A percentile compares a stretch with the other conserved stretches of the same genome.
Evolutionary conservation across 1,284 basidiomycete species (phyloP).

Genomic region (Sphagnurus paluster): DNA sequence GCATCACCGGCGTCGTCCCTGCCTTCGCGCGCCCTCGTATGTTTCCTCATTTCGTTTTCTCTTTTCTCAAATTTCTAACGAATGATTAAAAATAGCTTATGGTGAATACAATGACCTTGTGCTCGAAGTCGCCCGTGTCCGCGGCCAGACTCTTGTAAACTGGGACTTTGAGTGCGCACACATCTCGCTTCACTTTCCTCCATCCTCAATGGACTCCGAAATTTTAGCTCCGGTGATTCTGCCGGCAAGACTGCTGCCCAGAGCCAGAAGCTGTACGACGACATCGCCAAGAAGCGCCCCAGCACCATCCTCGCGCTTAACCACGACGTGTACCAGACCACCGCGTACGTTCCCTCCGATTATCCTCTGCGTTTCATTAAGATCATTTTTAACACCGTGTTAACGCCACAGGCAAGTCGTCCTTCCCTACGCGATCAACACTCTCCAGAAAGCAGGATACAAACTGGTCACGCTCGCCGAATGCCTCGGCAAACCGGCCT

Average conservation of each 20-base stretch:
- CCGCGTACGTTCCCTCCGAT: slow-evolving; percentile 19
- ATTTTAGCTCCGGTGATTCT: slow-evolving; percentile 34
- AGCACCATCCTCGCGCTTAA: slow-evolving; percentile 34
- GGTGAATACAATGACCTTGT: slow-evolving; percentile 30
- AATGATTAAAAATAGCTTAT: slow-evolving; percentile 21
- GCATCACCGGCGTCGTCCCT: slow-evolving; percentile 28
- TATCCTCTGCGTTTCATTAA: neutral
- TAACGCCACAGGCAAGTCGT: slow-evolving; percentile 28
- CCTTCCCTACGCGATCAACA: slow-evolving; percentile 32
- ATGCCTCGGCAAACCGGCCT: slow-evolving; percentile 40
- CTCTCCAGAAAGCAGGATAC: slow-evolving; percentile 32
- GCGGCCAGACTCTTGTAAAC: slow-evolving; percentile 25
- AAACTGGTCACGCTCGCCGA: slow-evolving; percentile 46
- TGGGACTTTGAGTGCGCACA: slow-evolving; percentile 28
- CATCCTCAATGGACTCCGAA: neutral
- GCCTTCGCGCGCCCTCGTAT: slow-evolving; percentile 33
- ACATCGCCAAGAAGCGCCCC: slow-evolving; percentile 27
- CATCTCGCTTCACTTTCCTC: neutral
- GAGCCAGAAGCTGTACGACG: slow-evolving; percentile 30
- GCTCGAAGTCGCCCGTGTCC: slow-evolving; percentile 21
- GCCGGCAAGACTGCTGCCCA: slow-evolving; percentile 29
- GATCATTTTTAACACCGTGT: neutral
- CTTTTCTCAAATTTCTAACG: neutral
- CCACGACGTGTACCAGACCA: slow-evolving; percentile 35
- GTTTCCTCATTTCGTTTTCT: slow-evolving; percentile 8